Percentiles rank a stretch among this genome's conserved stretches.
Conservation (phyloP, 2,329 filamentous ascomycete genomes). For the Zymoseptoria crescenta region DNA sequence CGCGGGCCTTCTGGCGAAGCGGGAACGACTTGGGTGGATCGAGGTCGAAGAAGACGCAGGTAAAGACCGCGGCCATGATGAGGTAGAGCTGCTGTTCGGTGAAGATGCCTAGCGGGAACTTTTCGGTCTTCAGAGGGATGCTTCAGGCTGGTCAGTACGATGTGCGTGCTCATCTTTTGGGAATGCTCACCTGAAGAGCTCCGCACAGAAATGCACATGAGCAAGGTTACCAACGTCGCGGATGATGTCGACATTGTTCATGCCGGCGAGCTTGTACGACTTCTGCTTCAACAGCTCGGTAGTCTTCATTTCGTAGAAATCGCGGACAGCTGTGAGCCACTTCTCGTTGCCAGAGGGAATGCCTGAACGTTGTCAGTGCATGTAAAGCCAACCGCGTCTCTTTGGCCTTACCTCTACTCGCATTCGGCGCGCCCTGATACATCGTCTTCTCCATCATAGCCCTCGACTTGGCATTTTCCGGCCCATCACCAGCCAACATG, state of each 20-base stretch:
- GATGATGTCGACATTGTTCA: conserved; percentile 42
- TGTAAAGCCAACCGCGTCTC: neutral
- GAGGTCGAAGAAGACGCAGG: conserved; percentile 48
- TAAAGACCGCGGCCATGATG: conserved; percentile 46
- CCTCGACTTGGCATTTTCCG: conserved; percentile 36
- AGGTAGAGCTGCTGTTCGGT: conserved; percentile 48
- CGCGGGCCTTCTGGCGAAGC: conserved; percentile 42
- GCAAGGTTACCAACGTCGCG: conserved; percentile 46
- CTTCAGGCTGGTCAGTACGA: conserved; percentile 19
- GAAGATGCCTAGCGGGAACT: conserved; percentile 44
- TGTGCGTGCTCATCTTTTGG: neutral
- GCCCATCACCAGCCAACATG: conserved; percentile 41
- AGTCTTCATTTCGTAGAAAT: conserved; percentile 44
- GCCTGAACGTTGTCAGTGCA: neutral
- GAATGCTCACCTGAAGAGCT: conserved; percentile 36
- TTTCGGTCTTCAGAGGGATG: conserved; percentile 48
- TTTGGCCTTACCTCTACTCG: neutral
- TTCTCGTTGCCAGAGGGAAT: conserved; percentile 30
- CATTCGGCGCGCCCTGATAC: conserved; percentile 31
- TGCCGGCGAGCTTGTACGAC: conserved; percentile 39
- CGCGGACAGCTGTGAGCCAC: conserved; percentile 39
- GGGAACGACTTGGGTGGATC: conserved; percentile 47
- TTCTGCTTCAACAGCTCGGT: conserved; percentile 37
- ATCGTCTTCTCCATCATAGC: conserved; percentile 37
- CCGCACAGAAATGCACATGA: conserved; percentile 48